phyloP scores from a whole-genome alignment of 495 filamentous ascomycete species.

The Eremomyces bilateralis region DNA sequence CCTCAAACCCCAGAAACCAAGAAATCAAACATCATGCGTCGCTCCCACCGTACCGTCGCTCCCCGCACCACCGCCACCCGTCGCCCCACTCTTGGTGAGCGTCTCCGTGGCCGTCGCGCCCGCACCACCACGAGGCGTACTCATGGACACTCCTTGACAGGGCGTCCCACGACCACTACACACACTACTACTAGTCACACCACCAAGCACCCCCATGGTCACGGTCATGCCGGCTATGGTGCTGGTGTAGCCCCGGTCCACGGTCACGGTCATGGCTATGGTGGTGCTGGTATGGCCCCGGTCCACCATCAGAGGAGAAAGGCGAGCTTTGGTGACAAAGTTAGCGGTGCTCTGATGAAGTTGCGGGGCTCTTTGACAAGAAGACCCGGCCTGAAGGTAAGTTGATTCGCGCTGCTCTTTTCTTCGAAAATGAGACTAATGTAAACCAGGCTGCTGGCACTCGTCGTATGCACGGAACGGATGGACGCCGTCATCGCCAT shows the following conservation, averaged over 20 bases:
- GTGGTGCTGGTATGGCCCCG: background rate
- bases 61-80: conserved; percentile 1
- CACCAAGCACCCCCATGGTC: too few species aligned
- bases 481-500: conserved; percentile 41
- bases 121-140: background rate
- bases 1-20: too few species aligned
- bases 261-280: too few species aligned
- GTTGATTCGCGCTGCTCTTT: too few species aligned
- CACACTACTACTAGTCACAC: too few species aligned
- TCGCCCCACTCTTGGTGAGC: background rate
- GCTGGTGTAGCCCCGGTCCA: too few species aligned
- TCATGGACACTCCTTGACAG: background rate
- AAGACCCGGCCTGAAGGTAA: conserved; percentile 41
- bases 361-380: conserved; percentile 39
- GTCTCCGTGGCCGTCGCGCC: background rate
- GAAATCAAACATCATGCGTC: too few species aligned
- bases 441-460: conserved; percentile 57
- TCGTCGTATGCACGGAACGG: conserved; percentile 50
- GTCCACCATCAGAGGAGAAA: conserved; percentile 35
- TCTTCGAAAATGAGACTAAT: too few species aligned
- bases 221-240: too few species aligned
- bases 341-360: conserved; percentile 44
- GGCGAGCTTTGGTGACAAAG: conserved; percentile 40
- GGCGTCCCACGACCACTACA: background rate
- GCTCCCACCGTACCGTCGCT: too few species aligned